Base-by-base conservation (phyloP, 163 green algal species). In the Scenedesmus sp. region DNA sequence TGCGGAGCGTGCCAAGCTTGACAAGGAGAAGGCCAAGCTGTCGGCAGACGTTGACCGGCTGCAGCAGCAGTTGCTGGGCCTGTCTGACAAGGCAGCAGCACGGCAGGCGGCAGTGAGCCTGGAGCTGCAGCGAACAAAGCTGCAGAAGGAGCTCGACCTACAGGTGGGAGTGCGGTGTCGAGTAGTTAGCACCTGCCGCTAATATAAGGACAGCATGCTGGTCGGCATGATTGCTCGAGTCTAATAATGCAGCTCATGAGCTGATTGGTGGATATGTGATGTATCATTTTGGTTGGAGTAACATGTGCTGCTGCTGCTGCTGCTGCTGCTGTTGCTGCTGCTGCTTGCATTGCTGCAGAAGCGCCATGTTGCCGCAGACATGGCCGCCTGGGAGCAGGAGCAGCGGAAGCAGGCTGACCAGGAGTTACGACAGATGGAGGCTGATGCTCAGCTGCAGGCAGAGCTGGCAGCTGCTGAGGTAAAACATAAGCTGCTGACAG, bases 101-200 rank as follows among this genome's bases (percentile, higher is more conserved):
- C 51, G 44, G 59, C 49, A 92, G 70, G 83, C 59, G 35, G 24
- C 46, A 26, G 81, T 93, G 33, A 13, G 7, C 51, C 65, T 91
- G 65, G 70, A 94, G 84, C 78, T 95, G 73, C 61, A 93, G 40
- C 33, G 43, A 18, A n/a, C 85, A 20, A 86, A 81, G 49, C 46
- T 93, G 53, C 53, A 80, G 51, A 92, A 93, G 56, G 68, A 92
- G 87, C 22, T 93, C 73, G 84, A 91, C 24, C 73, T 95, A 70
- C 93, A 95, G 91, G 93, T 95, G 22, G 20, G 80, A 56, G 51
- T 61, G 9, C 1, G 20, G 51, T 18, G 9, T 6, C 46, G 10
- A 53, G 20, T 59, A 70, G 35, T 30, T 83, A 22, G 35, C 30
- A 82, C 5, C 56, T 53, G 46, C 46, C 10, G 46, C 46, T 53